These are phyloP conservation scores for Graphiopsis chlorocephala DNA, from an alignment of 2,329 filamentous ascomycete species.

Conservation along the genomic window DNA sequence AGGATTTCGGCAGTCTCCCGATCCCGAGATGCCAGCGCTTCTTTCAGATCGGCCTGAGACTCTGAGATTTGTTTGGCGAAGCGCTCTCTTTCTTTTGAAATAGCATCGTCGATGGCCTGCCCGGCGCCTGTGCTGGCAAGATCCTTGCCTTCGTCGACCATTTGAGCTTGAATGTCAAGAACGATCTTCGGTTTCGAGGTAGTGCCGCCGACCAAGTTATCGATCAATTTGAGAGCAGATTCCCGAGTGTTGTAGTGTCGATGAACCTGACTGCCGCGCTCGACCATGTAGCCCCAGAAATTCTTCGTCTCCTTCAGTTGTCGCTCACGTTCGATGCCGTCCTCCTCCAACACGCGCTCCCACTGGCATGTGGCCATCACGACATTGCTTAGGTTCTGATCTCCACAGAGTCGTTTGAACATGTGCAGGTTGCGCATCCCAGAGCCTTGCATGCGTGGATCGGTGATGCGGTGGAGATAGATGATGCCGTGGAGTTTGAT, in stretches of 20 bases:
- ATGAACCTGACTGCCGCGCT: conserved; percentile 18
- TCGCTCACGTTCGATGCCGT: conserved; percentile 24
- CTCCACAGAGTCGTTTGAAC: conserved; percentile 46
- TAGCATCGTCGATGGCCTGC: conserved; percentile 10
- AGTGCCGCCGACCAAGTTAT: conserved; percentile 13
- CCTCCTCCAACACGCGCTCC: conserved; percentile 27
- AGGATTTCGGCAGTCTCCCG: conserved; percentile 10
- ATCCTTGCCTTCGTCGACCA: conserved; percentile 24
- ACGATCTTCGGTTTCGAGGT: conserved; percentile 6
- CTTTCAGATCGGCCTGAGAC: conserved; percentile 4
- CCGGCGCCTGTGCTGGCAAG: conserved; percentile 25
- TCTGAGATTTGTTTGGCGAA: conserved; percentile 13
- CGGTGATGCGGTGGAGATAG: conserved; percentile 47
- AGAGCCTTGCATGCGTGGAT: conserved; percentile 42
- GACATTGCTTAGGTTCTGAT: conserved; percentile 41
- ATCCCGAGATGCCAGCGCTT: conserved; percentile 9
- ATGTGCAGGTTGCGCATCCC: conserved; percentile 43
- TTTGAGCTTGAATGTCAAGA: conserved; percentile 25
- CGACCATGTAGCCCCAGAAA: conserved; percentile 26
- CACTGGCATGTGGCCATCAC: conserved; percentile 46
- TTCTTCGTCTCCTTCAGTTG: conserved; percentile 21
- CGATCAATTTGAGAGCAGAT: conserved; percentile 24
- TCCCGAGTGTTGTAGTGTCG: conserved; percentile 18
- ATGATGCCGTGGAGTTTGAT: conserved; percentile 44
- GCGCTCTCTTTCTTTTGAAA: conserved; percentile 3